phyloP scores from a whole-genome alignment of 345 rosid species.

The Heritiera fomes region DNA sequence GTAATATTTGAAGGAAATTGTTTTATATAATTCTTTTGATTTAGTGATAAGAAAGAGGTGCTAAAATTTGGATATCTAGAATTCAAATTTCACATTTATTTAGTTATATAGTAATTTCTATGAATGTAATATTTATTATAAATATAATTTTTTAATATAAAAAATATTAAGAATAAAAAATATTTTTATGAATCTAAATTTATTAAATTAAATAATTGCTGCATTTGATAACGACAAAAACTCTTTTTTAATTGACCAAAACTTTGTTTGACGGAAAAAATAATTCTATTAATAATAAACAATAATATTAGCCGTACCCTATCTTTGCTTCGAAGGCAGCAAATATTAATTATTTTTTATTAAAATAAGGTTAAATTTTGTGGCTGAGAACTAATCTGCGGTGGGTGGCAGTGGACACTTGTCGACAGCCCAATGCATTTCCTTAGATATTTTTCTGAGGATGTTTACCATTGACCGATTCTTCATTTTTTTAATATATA shows the following conservation, averaged over 20 bases:
- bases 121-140: no score
- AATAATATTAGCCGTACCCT: not conserved
- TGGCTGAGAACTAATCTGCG: slow-evolving; percentile 7
- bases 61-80: no score
- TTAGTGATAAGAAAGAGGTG: no score
- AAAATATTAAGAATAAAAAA: no score
- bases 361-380: not conserved
- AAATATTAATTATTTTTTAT: not conserved
- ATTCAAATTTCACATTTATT: no score
- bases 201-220: no score
- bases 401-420: slow-evolving; percentile 1
- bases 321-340: not conserved
- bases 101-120: no score
- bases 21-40: no score
- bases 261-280: not conserved
- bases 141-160: no score
- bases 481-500: not conserved
- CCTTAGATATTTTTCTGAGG: slow-evolving; percentile 11
- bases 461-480: not conserved
- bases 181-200: no score
- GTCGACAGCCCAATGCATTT: not conserved
- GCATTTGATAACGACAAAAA: not conserved
- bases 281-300: not conserved
- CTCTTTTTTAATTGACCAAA: no score
- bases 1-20: no score